These are phyloP conservation scores for Fraxinus floribunda DNA, from an alignment of 305 asterid genomes.

Conservation along the genomic window DNA sequence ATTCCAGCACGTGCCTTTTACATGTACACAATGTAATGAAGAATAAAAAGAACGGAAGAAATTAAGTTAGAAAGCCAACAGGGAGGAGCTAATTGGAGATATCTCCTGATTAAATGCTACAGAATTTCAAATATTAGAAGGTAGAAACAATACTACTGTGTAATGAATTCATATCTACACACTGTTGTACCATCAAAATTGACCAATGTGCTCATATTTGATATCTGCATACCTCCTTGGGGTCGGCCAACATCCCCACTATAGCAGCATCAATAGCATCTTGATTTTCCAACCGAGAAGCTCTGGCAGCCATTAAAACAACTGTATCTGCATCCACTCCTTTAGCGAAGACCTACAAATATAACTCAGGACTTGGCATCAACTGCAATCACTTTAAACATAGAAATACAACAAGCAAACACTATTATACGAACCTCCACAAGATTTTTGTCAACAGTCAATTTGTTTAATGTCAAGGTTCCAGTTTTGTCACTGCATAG, in stretches of 20 bases:
- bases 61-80: constrained; percentile 8
- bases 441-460: constrained; percentile 63
- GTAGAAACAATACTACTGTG: not conserved
- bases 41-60: constrained; percentile 14
- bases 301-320: constrained; percentile 78
- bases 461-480: constrained; percentile 77
- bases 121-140: not conserved
- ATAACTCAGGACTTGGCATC: constrained; percentile 10
- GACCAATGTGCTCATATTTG: not conserved
- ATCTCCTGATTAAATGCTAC: not conserved
- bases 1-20: constrained; percentile 66
- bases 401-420: not conserved
- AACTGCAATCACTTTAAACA: not conserved
- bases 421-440: constrained; percentile 49
- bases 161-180: not conserved
- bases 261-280: constrained; percentile 87
- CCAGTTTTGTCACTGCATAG: constrained; percentile 94
- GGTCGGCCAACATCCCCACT: constrained; percentile 76
- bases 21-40: constrained; percentile 11
- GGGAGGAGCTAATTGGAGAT: constrained; percentile 5
- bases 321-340: constrained; percentile 68
- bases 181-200: not conserved
- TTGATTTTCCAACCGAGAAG: constrained; percentile 82
- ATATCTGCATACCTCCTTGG: constrained; percentile 57
- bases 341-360: constrained; percentile 53